Conservation (phyloP, 768 basidiomycete species). For the Cystofilobasidium macerans region DNA sequence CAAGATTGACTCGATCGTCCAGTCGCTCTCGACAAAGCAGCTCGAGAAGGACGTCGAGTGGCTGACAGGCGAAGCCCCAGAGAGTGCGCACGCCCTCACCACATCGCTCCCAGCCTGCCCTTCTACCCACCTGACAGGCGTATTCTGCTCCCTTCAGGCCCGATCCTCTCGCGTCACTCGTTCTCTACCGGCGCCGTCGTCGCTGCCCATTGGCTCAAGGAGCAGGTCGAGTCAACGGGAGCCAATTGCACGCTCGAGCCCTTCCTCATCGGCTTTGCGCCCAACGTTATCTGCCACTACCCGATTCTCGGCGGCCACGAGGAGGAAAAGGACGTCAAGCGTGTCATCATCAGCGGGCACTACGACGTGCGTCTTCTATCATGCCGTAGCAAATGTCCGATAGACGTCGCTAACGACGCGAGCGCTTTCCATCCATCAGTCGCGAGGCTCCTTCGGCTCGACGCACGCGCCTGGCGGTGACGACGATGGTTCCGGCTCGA, state of each 20-base stretch:
- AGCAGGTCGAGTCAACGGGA: slow-evolving; percentile 57
- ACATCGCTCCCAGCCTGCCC: neutral
- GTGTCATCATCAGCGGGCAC: slow-evolving; percentile 68
- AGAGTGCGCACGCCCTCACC: slow-evolving; percentile 38
- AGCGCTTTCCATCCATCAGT: slow-evolving; percentile 43
- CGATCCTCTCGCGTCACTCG: slow-evolving; percentile 68
- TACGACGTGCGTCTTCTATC: slow-evolving; percentile 14
- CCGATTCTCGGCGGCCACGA: slow-evolving; percentile 22
- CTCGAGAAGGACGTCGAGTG: slow-evolving; percentile 64
- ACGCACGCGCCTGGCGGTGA: slow-evolving; percentile 56
- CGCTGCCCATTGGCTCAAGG: slow-evolving; percentile 67
- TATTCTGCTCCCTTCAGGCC: slow-evolving; percentile 28
- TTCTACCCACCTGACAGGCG: neutral
- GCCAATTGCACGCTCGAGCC: slow-evolving; percentile 56
- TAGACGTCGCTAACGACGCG: neutral
- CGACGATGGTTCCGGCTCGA: slow-evolving; percentile 56
- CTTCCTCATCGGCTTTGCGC: slow-evolving; percentile 65
- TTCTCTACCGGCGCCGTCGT: slow-evolving; percentile 56
- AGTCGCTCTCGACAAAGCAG: slow-evolving; percentile 54
- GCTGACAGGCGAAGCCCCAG: slow-evolving; percentile 72
- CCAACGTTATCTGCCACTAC: slow-evolving; percentile 72
- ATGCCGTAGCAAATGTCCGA: no score
- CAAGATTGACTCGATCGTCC: slow-evolving; percentile 54
- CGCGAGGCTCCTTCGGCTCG: slow-evolving; percentile 75
- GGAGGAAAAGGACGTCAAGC: slow-evolving; percentile 36